Evolutionary conservation across 257 asterid species (phyloP).

Genomic region (Plantago major): DNA sequence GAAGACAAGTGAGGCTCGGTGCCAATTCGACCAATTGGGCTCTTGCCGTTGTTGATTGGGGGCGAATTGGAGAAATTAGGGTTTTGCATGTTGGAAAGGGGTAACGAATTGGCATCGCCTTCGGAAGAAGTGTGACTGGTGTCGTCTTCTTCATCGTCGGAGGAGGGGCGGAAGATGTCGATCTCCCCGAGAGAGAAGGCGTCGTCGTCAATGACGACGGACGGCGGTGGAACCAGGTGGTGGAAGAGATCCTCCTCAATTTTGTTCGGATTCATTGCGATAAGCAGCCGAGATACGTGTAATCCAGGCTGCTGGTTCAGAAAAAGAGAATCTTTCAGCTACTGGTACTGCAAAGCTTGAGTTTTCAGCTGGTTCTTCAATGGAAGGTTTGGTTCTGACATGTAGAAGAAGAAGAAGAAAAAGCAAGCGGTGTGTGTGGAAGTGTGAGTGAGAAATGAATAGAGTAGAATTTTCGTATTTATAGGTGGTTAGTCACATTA

Average conservation of each 20-base stretch:
- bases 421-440: no score
- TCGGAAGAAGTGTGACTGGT: slow-evolving; percentile 51
- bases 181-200: slow-evolving; percentile 61
- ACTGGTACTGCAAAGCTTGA: no score
- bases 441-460: no score
- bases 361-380: no score
- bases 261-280: slow-evolving; percentile 28
- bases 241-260: slow-evolving; percentile 65
- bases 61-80: slow-evolving; percentile 40
- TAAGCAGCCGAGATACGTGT: no score
- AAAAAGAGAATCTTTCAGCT: no score
- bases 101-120: slow-evolving; percentile 39
- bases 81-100: slow-evolving; percentile 37
- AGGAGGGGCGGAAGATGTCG: slow-evolving; percentile 72
- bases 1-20: slow-evolving; percentile 85
- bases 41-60: not conserved
- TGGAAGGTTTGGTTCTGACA: no score
- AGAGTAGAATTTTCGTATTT: no score
- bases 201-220: slow-evolving; percentile 49
- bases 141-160: slow-evolving; percentile 72
- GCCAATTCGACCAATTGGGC: slow-evolving; percentile 31
- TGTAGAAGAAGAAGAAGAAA: no score
- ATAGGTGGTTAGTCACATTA: no score
- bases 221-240: slow-evolving; percentile 39
- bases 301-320: no score